A percentile compares a stretch with the other conserved stretches of the same genome.
Evolutionary conservation across 345 rosid genomes (phyloP).

Genomic region (Eutrema heterophyllum): DNA sequence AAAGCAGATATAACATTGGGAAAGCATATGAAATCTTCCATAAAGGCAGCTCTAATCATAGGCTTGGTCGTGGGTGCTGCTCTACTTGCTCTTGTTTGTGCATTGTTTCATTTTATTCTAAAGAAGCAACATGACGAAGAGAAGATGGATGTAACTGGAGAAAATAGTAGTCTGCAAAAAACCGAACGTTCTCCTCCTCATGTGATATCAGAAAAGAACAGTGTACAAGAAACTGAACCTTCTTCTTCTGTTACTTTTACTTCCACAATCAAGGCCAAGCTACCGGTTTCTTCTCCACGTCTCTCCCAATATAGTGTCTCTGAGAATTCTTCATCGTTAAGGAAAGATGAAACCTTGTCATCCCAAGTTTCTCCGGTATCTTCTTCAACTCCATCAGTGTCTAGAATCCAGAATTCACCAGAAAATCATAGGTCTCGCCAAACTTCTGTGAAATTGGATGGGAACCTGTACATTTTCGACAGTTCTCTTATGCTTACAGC

Average conservation of each 20-base stretch:
- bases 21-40: slow-evolving; percentile 38
- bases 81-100: slow-evolving; percentile 42
- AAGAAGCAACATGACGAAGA: slow-evolving; percentile 28
- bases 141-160: slow-evolving; percentile 22
- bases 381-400: slow-evolving; percentile 53
- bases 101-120: slow-evolving; percentile 35
- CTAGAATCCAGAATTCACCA: slow-evolving; percentile 36
- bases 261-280: slow-evolving; percentile 34
- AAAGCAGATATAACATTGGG: slow-evolving; percentile 28
- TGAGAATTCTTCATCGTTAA: slow-evolving; percentile 39
- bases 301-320: slow-evolving; percentile 37
- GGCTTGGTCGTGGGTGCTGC: slow-evolving; percentile 51
- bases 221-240: slow-evolving; percentile 31
- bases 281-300: slow-evolving; percentile 42
- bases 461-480: slow-evolving; percentile 70
- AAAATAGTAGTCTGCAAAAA: slow-evolving; percentile 27
- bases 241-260: slow-evolving; percentile 40
- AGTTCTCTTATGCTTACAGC: slow-evolving; percentile 57
- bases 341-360: slow-evolving; percentile 42
- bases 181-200: slow-evolving; percentile 34
- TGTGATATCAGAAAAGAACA: slow-evolving; percentile 29
- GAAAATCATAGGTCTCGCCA: slow-evolving; percentile 36
- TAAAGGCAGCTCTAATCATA: slow-evolving; percentile 49
- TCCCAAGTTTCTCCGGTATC: slow-evolving; percentile 51
- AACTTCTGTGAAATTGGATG: slow-evolving; percentile 70